These are phyloP conservation scores for Suillus alpinus DNA, from an alignment of 768 basidiomycete species.

Conservation along the genomic window DNA sequence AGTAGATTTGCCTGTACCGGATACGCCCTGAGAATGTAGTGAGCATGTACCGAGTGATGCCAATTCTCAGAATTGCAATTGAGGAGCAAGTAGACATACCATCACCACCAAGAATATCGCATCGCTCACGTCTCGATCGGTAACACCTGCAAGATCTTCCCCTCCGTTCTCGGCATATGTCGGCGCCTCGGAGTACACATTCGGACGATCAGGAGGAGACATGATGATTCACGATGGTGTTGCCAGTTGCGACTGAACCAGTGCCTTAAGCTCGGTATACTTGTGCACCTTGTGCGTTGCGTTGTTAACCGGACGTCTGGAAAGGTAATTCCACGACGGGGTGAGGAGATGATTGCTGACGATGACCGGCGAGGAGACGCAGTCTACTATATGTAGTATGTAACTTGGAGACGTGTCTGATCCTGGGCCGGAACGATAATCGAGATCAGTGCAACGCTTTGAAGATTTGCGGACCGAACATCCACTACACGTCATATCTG, in stretches of 20 bases:
- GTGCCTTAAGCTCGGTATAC: background rate
- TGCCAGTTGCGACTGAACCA: background rate
- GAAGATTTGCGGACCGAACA: background rate
- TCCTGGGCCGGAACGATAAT: background rate
- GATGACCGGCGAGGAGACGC: background rate
- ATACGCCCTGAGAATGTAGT: conserved; percentile 54
- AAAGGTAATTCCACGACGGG: background rate
- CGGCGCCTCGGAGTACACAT: background rate
- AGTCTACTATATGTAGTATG: background rate
- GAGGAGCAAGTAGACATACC: conserved; percentile 31
- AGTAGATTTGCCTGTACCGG: conserved; percentile 71
- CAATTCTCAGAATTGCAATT: background rate
- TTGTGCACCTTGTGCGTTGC: background rate
- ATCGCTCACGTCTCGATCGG: conserved; percentile 2
- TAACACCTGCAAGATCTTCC: background rate
- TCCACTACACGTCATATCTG: background rate
- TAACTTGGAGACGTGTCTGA: background rate
- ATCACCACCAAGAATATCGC: conserved; percentile 46
- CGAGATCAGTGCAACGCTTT: background rate
- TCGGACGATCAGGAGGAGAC: background rate
- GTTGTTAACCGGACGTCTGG: background rate
- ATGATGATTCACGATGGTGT: background rate
- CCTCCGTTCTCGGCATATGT: background rate
- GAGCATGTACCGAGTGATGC: background rate
- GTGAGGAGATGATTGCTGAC: background rate